phyloP scores from a whole-genome alignment of 306 rosid species.

The Prunus kanzakura region DNA sequence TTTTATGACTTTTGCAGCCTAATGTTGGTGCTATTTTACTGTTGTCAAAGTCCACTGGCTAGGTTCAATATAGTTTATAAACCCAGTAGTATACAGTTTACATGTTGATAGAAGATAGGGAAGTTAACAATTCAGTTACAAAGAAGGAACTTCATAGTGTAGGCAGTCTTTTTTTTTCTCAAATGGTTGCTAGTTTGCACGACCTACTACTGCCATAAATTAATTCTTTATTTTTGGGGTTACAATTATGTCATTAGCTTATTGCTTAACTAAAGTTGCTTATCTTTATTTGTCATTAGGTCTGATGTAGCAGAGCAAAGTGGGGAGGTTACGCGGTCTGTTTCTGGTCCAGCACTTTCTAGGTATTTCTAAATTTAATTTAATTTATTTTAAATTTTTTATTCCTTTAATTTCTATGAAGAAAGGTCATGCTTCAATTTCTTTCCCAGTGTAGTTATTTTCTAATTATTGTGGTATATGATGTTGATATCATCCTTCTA shows the following conservation, averaged over 20 bases:
- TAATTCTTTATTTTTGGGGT: neutral
- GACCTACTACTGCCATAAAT: neutral
- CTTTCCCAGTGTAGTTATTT: neutral
- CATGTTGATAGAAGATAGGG: neutral
- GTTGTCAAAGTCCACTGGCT: neutral
- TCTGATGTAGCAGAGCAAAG: constrained; percentile 90
- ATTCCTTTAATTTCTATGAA: neutral
- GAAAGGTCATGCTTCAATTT: no score
- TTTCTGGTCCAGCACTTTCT: constrained; percentile 57
- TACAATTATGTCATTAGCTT: neutral
- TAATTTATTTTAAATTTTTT: neutral
- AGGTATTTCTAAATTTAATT: constrained; percentile 38
- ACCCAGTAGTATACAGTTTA: neutral
- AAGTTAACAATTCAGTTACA: neutral
- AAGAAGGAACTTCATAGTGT: neutral
- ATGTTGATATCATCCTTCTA: constrained; percentile 22
- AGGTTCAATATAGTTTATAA: neutral
- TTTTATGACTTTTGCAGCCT: neutral
- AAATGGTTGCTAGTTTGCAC: neutral
- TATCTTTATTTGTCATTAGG: constrained; percentile 36
- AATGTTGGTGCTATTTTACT: neutral
- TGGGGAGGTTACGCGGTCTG: constrained; percentile 75
- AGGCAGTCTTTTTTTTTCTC: neutral
- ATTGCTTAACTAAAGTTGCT: neutral
- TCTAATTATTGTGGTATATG: constrained; percentile 7